phyloP scores from a whole-genome alignment of 768 basidiomycete genomes.

The Lactarius indigo region DNA sequence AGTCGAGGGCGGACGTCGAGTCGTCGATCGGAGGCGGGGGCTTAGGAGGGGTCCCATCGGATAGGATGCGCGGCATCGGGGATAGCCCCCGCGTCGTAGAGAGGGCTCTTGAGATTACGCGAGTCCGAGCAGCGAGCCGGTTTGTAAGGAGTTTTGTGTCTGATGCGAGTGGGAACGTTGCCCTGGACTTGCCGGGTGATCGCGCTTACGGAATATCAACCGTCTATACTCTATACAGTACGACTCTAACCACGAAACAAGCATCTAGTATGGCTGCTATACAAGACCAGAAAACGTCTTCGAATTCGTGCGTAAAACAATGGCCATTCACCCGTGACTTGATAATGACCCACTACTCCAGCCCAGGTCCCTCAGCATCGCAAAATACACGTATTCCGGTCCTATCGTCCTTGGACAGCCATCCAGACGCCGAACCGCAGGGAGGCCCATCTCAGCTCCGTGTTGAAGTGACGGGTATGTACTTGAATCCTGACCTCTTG shows the following conservation, averaged over 20 bases:
- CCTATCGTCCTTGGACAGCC: background rate
- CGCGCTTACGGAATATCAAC: no score
- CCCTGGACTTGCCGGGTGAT: background rate
- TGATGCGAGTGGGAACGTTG: background rate
- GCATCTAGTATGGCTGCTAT: background rate
- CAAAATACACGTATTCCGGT: background rate
- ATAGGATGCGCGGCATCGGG: slow-evolving; percentile 21
- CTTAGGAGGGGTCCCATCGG: slow-evolving; percentile 45
- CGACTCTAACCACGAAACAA: background rate
- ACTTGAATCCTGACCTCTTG: background rate
- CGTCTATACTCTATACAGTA: no score
- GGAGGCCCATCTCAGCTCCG: background rate
- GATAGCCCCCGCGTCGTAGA: slow-evolving; percentile 28
- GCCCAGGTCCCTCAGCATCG: background rate
- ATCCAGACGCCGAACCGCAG: background rate
- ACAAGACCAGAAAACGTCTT: background rate
- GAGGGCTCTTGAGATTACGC: slow-evolving; percentile 8
- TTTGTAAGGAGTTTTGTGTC: background rate
- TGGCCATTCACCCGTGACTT: background rate
- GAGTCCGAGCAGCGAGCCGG: slow-evolving; percentile 19
- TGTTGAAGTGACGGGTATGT: background rate
- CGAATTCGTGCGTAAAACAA: background rate
- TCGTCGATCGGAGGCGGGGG: slow-evolving; percentile 83
- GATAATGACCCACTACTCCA: background rate
- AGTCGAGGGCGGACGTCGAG: slow-evolving; percentile 93